Base-by-base conservation (phyloP, 2,329 filamentous ascomycete genomes). In the Ascochyta rabiei region DNA sequence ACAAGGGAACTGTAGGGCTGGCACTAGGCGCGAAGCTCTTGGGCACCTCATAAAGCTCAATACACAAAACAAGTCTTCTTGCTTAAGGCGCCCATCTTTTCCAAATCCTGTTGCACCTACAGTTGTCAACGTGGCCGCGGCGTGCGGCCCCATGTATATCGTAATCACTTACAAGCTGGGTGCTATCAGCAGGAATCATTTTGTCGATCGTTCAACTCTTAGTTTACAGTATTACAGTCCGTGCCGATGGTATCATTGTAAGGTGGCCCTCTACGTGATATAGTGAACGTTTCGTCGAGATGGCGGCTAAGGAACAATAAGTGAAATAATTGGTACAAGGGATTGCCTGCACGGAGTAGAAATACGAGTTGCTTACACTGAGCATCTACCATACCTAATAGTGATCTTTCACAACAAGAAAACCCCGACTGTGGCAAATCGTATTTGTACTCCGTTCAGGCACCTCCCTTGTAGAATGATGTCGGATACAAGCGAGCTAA, bases 231-330 rank as follows among this genome's bases (percentile, higher is more conserved):
- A 64, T 89, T 90, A 74, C 91, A 91, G 2, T 86, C 85, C 16
- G 75, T 71, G 4, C 79, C 75, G 1, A 76, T 66, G 28, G 68
- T 65, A 26, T 34, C 24, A 49, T 73, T 72, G 57, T 71, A 71
- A 53, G 83, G 79, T 2, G 84, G 81, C 0, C 88, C 88, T 0
- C 77, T 68, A 33, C 78, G 81, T 24, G 91, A 73, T 6, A 90
- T 83, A 0, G 87, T 84, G 70, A 91, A 91, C 71, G 90, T 90
- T 75, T 90, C 84, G 66, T 89, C 86, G 66, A 91, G 81, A 68
- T 91, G 91, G 60, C 84, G 84, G 64, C 88, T 83, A 51, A 91
- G 76, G 43, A 89, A 89, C 4, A 89, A 81, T 19, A 91, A 76
- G 76, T 2, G 88, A 89, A 24, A 91, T 77, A 0, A 89, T 80